Percentiles rank a stretch among this genome's conserved stretches.
These are phyloP conservation scores for Sporothrix humicola DNA, from an alignment of 2,329 filamentous ascomycete species.

Conservation along the genomic window DNA sequence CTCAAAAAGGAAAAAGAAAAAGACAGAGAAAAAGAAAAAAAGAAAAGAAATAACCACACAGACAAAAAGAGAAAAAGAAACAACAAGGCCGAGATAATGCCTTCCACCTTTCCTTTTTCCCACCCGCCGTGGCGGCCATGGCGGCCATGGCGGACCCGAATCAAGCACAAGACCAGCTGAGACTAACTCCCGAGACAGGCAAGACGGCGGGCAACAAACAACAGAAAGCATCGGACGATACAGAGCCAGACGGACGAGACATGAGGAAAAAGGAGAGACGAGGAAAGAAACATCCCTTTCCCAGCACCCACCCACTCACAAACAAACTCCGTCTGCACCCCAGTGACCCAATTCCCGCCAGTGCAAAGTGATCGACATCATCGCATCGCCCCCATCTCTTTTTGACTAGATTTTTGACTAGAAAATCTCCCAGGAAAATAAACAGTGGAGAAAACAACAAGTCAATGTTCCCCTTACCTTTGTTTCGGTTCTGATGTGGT, in stretches of 20 bases:
- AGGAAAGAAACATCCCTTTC: constrained; percentile 1
- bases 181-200: background rate
- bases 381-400: constrained; percentile 6
- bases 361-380: constrained; percentile 3
- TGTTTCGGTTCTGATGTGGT: background rate
- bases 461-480: constrained; percentile 14
- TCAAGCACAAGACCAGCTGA: constrained; percentile 1
- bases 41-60: constrained; percentile 14
- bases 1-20: too few relatives aligned
- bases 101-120: background rate
- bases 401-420: too few relatives aligned
- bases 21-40: background rate
- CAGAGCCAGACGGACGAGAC: background rate
- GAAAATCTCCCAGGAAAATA: background rate
- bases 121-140: too few relatives aligned
- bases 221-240: too few relatives aligned
- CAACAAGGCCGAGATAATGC: constrained; percentile 10
- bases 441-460: constrained; percentile 3
- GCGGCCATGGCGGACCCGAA: background rate
- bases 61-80: background rate
- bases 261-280: background rate
- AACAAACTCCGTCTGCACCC: background rate
- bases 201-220: background rate
- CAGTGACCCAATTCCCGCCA: background rate
- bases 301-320: background rate